Conservation (phyloP, 768 basidiomycete genomes). For the Trametes cubensis region DNA sequence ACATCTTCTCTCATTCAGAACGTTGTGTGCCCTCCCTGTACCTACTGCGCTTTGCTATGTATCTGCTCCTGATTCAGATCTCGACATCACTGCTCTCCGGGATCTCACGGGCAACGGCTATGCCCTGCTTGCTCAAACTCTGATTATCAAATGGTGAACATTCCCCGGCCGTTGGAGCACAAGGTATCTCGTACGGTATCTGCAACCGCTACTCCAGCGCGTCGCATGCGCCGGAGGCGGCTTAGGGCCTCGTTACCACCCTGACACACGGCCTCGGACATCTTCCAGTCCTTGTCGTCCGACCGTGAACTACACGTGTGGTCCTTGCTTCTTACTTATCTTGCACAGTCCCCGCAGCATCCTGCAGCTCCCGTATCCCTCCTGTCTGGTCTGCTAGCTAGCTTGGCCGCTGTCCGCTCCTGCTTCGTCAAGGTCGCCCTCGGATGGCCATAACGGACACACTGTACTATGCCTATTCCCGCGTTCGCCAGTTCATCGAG, state of each 20-base stretch:
- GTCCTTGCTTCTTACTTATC: background rate
- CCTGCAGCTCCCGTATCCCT: background rate
- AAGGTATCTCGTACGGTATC: too few species aligned
- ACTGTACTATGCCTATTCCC: constrained; percentile 7
- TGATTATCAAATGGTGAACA: too few species aligned
- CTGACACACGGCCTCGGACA: background rate
- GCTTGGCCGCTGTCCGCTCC: background rate
- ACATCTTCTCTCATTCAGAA: too few species aligned
- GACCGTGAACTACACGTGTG: background rate
- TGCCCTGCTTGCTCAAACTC: too few species aligned
- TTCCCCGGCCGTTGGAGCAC: too few species aligned
- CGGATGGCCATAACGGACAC: constrained; percentile 17
- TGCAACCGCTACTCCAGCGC: too few species aligned
- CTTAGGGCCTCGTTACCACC: constrained; percentile 1
- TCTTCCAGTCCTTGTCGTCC: background rate
- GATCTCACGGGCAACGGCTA: too few species aligned
- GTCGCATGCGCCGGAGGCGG: background rate
- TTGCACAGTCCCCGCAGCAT: background rate
- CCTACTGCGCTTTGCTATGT: too few species aligned
- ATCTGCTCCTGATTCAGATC: too few species aligned
- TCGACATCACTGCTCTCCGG: too few species aligned
- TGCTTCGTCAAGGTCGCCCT: background rate
- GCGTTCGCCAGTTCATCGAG: constrained; percentile 23
- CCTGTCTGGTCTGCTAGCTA: background rate
- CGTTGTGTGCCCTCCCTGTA: too few species aligned